Base-by-base conservation (phyloP, 164 flowering plant genomes). In the Annona cherimola region DNA sequence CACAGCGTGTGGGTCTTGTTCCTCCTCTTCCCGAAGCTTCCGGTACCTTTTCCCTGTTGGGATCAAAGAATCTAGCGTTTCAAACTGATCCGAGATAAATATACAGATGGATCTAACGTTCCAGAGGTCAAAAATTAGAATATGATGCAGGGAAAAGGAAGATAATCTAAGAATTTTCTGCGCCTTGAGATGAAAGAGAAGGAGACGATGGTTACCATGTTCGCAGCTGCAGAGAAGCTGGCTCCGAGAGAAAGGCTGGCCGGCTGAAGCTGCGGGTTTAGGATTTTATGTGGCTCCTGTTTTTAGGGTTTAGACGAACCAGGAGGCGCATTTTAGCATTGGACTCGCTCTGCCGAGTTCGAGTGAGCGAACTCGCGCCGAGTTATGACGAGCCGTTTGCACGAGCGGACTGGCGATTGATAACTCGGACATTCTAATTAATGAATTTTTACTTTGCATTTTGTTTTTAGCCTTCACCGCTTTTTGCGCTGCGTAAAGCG, bases 1-100 rank as follows among this genome's bases (percentile, higher is more conserved):
- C 86, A 84, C 54, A 84, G 81, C 6, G 86, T 84, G 79, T 84
- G 86, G 11, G 86, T 81, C 81, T 84, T 84, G 79, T 84, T 84
- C 78, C 83, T 80, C 75, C 86, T 77, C 84, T 83, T 81, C 26
- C 86, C 86, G 60, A 81, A 83, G 69, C 86, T 83, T 68, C 84
- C 86, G 41, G 83, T 81, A 61, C 84, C 84, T 74, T 84, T 84
- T 4, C 83, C 82, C 86, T 81, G 65, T 12, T 40, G 18, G 18
- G 55, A 26, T 35, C 42, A 61, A 67, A 61, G 19, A 45, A 44
- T 26, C 42, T 11, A 43, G 46, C 42, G 43, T 12, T 61, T 44
- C 54, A 45, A 44, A 6, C 40, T 42, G 55, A 66, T 66, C 69
- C 14, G 57, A 50, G 9, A 50, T 4, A 16, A 2, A 46, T 0